These are phyloP conservation scores for Scedosporium dehoogii DNA, from an alignment of 2,329 filamentous ascomycete genomes.

Conservation along the genomic window DNA sequence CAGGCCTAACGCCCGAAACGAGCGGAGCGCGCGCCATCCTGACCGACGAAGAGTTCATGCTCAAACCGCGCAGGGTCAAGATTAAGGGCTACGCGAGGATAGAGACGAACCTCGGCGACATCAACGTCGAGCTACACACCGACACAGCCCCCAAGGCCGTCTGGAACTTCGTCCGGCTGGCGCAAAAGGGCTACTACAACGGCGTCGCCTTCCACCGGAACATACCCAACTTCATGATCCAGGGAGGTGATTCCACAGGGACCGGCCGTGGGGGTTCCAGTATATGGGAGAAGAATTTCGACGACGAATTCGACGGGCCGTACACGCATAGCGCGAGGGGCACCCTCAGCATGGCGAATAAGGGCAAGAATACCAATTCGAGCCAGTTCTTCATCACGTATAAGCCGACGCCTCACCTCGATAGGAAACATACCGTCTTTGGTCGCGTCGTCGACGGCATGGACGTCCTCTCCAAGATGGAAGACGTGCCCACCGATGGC, in stretches of 20 bases:
- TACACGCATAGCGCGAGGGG: conserved; percentile 74
- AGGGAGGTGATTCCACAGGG: conserved; percentile 88
- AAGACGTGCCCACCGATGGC: conserved; percentile 66
- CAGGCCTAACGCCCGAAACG: conserved; percentile 85
- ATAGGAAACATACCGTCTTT: conserved; percentile 96
- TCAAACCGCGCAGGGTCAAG: conserved; percentile 82
- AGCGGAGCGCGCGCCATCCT: conserved; percentile 77
- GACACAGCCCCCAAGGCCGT: conserved; percentile 88
- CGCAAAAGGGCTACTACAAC: conserved; percentile 84
- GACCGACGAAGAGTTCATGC: conserved; percentile 92
- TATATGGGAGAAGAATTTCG: conserved; percentile 90
- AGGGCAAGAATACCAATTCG: conserved; percentile 95
- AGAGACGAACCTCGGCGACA: conserved; percentile 70
- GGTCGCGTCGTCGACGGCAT: conserved; percentile 71
- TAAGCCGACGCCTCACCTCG: conserved; percentile 71
- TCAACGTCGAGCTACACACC: conserved; percentile 83
- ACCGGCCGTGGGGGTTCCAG: conserved; percentile 84
- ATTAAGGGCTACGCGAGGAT: conserved; percentile 86
- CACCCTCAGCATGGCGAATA: conserved; percentile 90
- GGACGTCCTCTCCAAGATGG: conserved; percentile 64
- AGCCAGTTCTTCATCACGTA: conserved; percentile 95
- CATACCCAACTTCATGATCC: conserved; percentile 95
- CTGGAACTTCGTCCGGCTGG: conserved; percentile 89
- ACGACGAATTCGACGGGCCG: conserved; percentile 87
- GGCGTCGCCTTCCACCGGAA: conserved; percentile 82